A percentile compares a stretch with the other conserved stretches of the same genome.
phyloP scores from a whole-genome alignment of 371 early-diverging fungal genomes.

The Lichtheimia hyalospora region DNA sequence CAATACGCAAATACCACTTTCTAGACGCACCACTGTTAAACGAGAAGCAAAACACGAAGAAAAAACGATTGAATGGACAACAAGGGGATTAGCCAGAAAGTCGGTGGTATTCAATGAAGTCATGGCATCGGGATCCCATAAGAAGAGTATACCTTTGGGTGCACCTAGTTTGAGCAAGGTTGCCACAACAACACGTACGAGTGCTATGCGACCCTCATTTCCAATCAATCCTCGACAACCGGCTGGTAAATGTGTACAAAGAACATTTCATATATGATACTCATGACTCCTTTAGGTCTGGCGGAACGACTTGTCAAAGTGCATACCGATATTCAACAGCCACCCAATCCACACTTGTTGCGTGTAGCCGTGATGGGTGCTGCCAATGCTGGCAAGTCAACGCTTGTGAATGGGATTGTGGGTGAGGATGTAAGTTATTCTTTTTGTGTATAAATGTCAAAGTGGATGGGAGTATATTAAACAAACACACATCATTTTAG shows the following conservation, averaged over 20 bases:
- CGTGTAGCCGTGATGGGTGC: slow-evolving; percentile 74
- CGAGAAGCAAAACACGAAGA: neutral
- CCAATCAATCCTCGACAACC: slow-evolving; percentile 1
- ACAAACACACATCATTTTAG: no score
- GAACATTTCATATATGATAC: neutral
- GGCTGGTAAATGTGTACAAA: neutral
- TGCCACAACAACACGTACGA: no score
- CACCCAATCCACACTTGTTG: slow-evolving; percentile 58
- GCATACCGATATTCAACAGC: slow-evolving; percentile 52
- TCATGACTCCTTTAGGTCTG: slow-evolving; percentile 12
- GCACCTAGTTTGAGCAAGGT: no score
- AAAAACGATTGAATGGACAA: neutral
- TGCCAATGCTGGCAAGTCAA: slow-evolving; percentile 83
- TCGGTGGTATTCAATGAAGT: neutral
- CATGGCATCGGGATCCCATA: neutral
- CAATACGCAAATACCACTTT: neutral
- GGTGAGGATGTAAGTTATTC: slow-evolving; percentile 31
- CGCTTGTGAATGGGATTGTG: slow-evolving; percentile 70
- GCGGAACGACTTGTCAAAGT: slow-evolving; percentile 41
- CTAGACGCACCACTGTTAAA: neutral
- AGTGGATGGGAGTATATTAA: no score
- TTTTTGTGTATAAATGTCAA: no score
- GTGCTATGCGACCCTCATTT: no score
- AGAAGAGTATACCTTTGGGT: neutral
- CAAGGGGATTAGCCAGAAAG: slow-evolving; percentile 1